Evolutionary conservation across 2,329 filamentous ascomycete genomes (phyloP).

Genomic region (Pezicula rhizophila): DNA sequence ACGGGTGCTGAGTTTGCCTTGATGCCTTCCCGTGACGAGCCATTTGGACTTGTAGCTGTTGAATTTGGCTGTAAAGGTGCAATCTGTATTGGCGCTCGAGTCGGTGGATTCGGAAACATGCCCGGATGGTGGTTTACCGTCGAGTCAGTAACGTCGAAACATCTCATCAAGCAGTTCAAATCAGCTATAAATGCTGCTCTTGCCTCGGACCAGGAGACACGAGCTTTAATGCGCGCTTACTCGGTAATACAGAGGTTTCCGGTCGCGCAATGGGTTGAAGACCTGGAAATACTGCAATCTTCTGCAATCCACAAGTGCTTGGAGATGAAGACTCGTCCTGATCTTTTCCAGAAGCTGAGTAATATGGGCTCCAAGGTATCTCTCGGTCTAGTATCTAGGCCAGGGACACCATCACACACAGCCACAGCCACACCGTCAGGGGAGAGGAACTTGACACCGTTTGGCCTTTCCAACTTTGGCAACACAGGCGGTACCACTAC

Average conservation of each 20-base stretch:
- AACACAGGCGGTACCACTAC: not conserved
- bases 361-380: not conserved
- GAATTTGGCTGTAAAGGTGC: constrained; percentile 64
- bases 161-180: constrained; percentile 59
- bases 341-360: not conserved
- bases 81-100: constrained; percentile 57
- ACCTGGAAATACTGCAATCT: constrained; percentile 54
- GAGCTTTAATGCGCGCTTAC: constrained; percentile 57
- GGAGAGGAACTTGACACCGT: not conserved
- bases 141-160: constrained; percentile 55
- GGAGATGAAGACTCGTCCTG: not conserved
- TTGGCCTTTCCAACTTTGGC: not conserved
- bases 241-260: constrained; percentile 61
- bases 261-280: constrained; percentile 59
- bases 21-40: constrained; percentile 62
- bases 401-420: constrained; percentile 43
- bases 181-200: constrained; percentile 55
- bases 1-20: constrained; percentile 63
- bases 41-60: constrained; percentile 61
- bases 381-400: constrained; percentile 32
- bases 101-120: constrained; percentile 62
- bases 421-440: not conserved
- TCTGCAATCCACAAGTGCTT: constrained; percentile 48
- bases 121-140: constrained; percentile 66
- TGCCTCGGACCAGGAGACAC: constrained; percentile 45